Evolutionary conservation across 352 stramenopile species (phyloP).

Genomic region (Phytophthora meadii): DNA sequence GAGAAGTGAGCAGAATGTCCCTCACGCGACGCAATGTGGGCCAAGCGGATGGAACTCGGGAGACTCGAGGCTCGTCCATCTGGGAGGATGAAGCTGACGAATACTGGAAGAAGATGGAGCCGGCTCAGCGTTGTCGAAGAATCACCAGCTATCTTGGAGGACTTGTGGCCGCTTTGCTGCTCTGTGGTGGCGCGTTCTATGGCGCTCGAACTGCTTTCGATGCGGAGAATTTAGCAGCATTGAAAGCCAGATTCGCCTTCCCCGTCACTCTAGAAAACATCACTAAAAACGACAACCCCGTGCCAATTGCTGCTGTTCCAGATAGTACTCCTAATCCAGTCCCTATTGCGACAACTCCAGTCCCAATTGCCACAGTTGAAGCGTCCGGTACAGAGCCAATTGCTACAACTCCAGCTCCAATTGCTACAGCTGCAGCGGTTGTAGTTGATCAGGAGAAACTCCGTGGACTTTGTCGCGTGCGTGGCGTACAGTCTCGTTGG

Average conservation of each 20-base stretch:
- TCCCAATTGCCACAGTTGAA: background rate
- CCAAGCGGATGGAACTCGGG: conserved; percentile 14
- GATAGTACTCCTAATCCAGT: too few relatives aligned
- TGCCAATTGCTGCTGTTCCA: background rate
- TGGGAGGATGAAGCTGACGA: conserved; percentile 73
- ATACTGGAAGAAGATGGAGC: conserved; percentile 84
- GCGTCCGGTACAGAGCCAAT: background rate
- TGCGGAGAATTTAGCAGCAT: conserved; percentile 16
- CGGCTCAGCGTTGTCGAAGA: conserved; percentile 45
- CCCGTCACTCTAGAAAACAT: conserved; percentile 18
- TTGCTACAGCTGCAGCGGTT: conserved; percentile 1
- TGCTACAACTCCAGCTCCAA: background rate
- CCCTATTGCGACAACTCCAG: background rate
- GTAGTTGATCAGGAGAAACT: conserved; percentile 44
- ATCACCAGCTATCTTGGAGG: conserved; percentile 38
- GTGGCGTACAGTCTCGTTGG: conserved; percentile 71
- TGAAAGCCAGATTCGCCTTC: conserved; percentile 23
- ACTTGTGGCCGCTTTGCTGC: conserved; percentile 30
- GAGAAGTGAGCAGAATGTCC: conserved; percentile 36
- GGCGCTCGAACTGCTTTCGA: conserved; percentile 18
- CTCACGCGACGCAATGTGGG: conserved; percentile 57
- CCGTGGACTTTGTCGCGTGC: conserved; percentile 61
- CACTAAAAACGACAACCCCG: background rate
- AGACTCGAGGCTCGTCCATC: conserved; percentile 50
- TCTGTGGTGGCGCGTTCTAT: conserved; percentile 30